These are phyloP conservation scores for Amphirosellinia nigrospora DNA, from an alignment of 495 filamentous ascomycete genomes.

Conservation along the genomic window DNA sequence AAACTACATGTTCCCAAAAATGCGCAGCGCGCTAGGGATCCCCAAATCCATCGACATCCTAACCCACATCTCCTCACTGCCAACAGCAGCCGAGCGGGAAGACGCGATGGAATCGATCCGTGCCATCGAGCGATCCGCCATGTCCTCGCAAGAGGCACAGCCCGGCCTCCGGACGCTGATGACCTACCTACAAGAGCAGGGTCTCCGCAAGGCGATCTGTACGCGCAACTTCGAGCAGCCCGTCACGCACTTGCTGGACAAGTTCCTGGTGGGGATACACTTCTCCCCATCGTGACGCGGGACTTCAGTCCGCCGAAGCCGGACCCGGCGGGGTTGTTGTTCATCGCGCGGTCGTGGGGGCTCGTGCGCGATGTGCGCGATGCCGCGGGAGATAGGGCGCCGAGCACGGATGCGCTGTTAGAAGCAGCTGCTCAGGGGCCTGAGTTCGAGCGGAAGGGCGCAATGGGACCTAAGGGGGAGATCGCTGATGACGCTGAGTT, in stretches of 20 bases:
- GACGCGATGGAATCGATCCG: conserved; percentile 74
- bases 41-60: conserved; percentile 78
- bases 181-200: conserved; percentile 72
- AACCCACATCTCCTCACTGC: conserved; percentile 79
- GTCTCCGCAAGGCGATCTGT: conserved; percentile 80
- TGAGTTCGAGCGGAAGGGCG: conserved; percentile 26
- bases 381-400: background rate
- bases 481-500: background rate
- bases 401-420: conserved; percentile 27
- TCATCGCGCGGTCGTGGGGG: conserved; percentile 80
- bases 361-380: conserved; percentile 58
- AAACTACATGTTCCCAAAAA: conserved; percentile 90
- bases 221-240: conserved; percentile 91
- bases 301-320: conserved; percentile 88
- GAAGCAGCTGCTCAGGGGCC: conserved; percentile 28
- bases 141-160: conserved; percentile 79
- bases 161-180: conserved; percentile 77
- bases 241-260: conserved; percentile 69
- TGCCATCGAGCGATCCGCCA: conserved; percentile 77
- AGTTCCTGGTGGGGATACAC: conserved; percentile 67
- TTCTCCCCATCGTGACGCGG: conserved; percentile 88
- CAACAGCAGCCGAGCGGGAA: conserved; percentile 61
- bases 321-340: conserved; percentile 82
- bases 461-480: conserved; percentile 8
- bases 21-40: conserved; percentile 75